These are phyloP conservation scores for Clavaria fumosa DNA, from an alignment of 768 basidiomycete genomes.

Conservation along the genomic window DNA sequence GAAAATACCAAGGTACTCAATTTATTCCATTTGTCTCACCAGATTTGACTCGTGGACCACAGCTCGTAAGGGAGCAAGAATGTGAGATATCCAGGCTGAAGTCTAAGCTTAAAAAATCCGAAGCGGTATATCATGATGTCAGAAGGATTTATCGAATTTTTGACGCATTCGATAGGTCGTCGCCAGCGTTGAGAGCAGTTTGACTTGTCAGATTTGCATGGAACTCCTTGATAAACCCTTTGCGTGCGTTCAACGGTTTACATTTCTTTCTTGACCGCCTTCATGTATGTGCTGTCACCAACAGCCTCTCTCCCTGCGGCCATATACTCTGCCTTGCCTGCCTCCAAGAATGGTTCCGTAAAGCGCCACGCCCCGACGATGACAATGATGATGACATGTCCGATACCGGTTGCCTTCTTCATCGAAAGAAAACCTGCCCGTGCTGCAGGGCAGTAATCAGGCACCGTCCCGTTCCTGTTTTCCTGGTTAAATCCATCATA, in stretches of 20 bases:
- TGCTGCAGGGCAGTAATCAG: conserved; percentile 46
- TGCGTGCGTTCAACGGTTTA: conserved; percentile 30
- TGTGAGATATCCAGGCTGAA: conserved; percentile 29
- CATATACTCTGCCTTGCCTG: conserved; percentile 63
- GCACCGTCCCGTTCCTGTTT: conserved; percentile 51
- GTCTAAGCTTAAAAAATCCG: conserved; percentile 31
- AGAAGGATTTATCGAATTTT: not conserved
- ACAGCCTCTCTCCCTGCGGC: conserved; percentile 58
- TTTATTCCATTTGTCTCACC: not conserved
- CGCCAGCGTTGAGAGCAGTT: conserved; percentile 36
- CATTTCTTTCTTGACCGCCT: conserved; percentile 1
- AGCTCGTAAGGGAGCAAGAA: conserved; percentile 25
- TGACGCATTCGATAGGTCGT: conserved; percentile 26
- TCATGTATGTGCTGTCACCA: conserved; percentile 4
- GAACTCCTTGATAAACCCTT: conserved; percentile 50
- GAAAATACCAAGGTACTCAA: conserved; percentile 23
- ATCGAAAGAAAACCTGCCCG: conserved; percentile 56
- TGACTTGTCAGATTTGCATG: conserved; percentile 70
- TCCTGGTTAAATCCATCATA: conserved; percentile 47
- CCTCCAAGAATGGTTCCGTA: conserved; percentile 66
- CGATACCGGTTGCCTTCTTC: conserved; percentile 30
- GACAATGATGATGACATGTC: conserved; percentile 26
- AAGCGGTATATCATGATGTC: conserved; percentile 32
- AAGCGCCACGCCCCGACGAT: conserved; percentile 35
- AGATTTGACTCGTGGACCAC: not conserved